These are phyloP conservation scores for Tetrastigma voinierianum DNA, from an alignment of 164 flowering plant genomes.

Conservation along the genomic window DNA sequence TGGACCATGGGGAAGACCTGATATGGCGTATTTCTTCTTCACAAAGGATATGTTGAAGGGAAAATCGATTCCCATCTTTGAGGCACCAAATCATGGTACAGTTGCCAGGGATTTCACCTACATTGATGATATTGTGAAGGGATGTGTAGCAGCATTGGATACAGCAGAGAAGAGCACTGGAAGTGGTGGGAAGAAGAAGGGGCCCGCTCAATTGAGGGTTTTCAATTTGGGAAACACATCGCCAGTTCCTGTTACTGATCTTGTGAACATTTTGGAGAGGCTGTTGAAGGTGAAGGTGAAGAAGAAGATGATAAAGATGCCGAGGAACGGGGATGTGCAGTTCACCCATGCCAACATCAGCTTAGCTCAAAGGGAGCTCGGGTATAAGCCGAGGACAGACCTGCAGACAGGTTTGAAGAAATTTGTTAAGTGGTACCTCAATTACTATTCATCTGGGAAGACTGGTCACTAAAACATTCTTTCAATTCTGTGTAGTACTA, in stretches of 20 bases:
- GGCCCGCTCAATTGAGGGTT: slow-evolving; percentile 78
- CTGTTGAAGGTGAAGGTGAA: slow-evolving; percentile 83
- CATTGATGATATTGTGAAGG: slow-evolving; percentile 78
- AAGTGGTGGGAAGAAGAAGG: slow-evolving; percentile 90
- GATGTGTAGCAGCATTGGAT: slow-evolving; percentile 63
- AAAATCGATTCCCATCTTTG: slow-evolving; percentile 70
- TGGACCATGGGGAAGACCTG: slow-evolving; percentile 97
- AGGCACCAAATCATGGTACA: slow-evolving; percentile 71
- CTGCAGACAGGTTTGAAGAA: slow-evolving; percentile 90
- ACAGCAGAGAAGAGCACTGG: slow-evolving; percentile 83
- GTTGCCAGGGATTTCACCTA: slow-evolving; percentile 94
- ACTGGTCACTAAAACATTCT: slow-evolving; percentile 38
- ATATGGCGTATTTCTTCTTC: slow-evolving; percentile 95
- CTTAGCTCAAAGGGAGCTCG: slow-evolving; percentile 72
- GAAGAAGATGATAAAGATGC: slow-evolving; percentile 67
- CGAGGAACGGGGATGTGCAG: slow-evolving; percentile 90
- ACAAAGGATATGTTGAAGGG: slow-evolving; percentile 80
- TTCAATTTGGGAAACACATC: slow-evolving; percentile 82
- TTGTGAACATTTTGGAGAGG: slow-evolving; percentile 83
- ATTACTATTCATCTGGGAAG: slow-evolving; percentile 62
- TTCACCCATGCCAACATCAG: slow-evolving; percentile 92
- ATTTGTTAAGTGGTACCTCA: slow-evolving; percentile 67
- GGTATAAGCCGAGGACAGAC: slow-evolving; percentile 88
- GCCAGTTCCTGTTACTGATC: slow-evolving; percentile 74
- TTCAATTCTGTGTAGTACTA: slow-evolving; percentile 29